A percentile compares a stretch with the other conserved stretches of the same genome.
Evolutionary conservation across 2,329 filamentous ascomycete species (phyloP).

Genomic region (Thelonectria blattea): DNA sequence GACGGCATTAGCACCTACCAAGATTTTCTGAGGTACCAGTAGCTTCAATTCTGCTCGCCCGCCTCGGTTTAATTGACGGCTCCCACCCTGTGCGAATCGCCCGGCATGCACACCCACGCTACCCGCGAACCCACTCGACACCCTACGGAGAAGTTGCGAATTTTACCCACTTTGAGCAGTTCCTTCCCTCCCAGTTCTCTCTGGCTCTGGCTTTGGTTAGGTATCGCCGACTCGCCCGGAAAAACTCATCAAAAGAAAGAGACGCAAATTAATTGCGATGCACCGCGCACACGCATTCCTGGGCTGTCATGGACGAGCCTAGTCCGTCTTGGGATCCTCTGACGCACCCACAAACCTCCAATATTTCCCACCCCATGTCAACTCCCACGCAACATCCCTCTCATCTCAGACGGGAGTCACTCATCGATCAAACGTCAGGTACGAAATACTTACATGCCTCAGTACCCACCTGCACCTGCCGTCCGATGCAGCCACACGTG

Average conservation of each 20-base stretch:
- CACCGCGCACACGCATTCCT: conserved; percentile 9
- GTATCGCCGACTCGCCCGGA: too few species aligned
- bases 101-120: conserved; percentile 29
- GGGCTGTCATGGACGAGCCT: background rate
- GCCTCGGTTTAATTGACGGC: conserved; percentile 39
- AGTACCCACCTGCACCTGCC: conserved; percentile 14
- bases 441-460: conserved; percentile 5
- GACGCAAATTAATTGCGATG: conserved; percentile 2
- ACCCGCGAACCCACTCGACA: conserved; percentile 14
- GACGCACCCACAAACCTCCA: conserved; percentile 1
- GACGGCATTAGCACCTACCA: background rate
- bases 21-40: background rate
- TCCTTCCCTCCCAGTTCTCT: background rate
- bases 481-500: conserved; percentile 20
- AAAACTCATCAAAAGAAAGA: background rate
- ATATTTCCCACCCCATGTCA: background rate
- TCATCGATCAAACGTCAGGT: background rate
- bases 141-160: background rate
- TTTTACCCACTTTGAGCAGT: background rate
- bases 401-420: background rate
- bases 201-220: too few species aligned
- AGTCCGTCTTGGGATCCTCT: background rate
- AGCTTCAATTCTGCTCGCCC: background rate
- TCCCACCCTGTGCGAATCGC: conserved; percentile 27
- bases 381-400: conserved; percentile 1